Conservation (phyloP, 2,329 filamentous ascomycete species). For the Neofusicoccum laricinum region DNA sequence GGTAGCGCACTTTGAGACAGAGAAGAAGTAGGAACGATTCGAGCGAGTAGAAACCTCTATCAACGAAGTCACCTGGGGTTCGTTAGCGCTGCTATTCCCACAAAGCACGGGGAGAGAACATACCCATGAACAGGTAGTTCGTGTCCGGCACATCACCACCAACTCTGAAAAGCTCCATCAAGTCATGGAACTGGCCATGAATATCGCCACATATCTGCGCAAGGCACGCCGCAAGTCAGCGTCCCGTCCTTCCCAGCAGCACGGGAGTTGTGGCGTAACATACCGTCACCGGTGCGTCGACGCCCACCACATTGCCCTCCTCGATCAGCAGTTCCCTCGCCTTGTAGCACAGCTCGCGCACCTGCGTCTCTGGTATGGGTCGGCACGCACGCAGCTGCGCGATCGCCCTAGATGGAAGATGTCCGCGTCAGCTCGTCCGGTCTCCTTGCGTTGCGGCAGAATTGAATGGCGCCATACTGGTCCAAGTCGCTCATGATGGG, state of each 20-base stretch:
- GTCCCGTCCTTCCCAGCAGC: slow-evolving; percentile 18
- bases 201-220: slow-evolving; percentile 89
- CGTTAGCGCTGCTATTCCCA: neutral
- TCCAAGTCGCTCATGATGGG: slow-evolving; percentile 86
- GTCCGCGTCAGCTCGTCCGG: neutral
- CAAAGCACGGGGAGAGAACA: neutral
- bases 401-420: slow-evolving; percentile 66
- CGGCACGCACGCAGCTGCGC: slow-evolving; percentile 92
- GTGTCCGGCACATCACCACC: slow-evolving; percentile 93
- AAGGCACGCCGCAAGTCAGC: slow-evolving; percentile 15
- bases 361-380: slow-evolving; percentile 91
- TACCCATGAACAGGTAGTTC: slow-evolving; percentile 96
- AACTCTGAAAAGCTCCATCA: slow-evolving; percentile 95
- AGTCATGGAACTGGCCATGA: slow-evolving; percentile 91
- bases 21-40: slow-evolving; percentile 95
- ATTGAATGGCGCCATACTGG: slow-evolving; percentile 56
- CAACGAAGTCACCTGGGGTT: slow-evolving; percentile 81
- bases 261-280: slow-evolving; percentile 23
- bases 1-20: slow-evolving; percentile 95
- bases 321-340: slow-evolving; percentile 94
- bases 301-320: slow-evolving; percentile 94
- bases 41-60: slow-evolving; percentile 95
- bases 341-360: slow-evolving; percentile 96
- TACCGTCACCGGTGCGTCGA: slow-evolving; percentile 91
- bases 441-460: neutral